Evolutionary conservation across 306 rosid species (phyloP).

Genomic region (Fragaria ananassa): DNA sequence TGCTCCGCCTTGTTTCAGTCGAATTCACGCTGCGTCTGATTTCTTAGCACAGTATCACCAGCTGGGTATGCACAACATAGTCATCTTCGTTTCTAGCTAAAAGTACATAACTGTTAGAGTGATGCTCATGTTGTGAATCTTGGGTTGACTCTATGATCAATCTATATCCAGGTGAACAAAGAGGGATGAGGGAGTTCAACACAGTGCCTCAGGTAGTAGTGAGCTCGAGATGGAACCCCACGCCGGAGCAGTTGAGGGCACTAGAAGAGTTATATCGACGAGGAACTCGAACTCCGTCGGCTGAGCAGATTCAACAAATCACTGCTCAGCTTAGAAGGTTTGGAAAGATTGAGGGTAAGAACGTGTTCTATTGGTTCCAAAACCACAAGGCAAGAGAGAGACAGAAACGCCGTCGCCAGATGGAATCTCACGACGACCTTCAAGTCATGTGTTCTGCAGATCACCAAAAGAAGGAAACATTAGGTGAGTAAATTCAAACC

Average conservation of each 20-base stretch:
- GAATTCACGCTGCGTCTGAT: slow-evolving; percentile 36
- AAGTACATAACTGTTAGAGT: background rate
- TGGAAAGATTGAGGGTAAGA: slow-evolving; percentile 94
- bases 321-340: slow-evolving; percentile 76
- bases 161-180: slow-evolving; percentile 37
- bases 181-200: slow-evolving; percentile 49
- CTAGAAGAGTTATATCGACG: slow-evolving; percentile 72
- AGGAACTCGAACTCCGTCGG: slow-evolving; percentile 91
- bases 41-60: slow-evolving; percentile 63
- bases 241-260: slow-evolving; percentile 80
- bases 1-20: slow-evolving; percentile 43
- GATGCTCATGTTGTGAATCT: background rate
- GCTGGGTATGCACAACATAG: slow-evolving; percentile 35
- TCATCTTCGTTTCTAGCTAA: background rate
- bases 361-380: slow-evolving; percentile 96
- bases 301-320: slow-evolving; percentile 89
- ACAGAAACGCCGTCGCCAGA: slow-evolving; percentile 96
- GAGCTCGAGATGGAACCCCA: slow-evolving; percentile 97
- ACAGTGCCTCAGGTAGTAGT: slow-evolving; percentile 51
- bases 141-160: background rate
- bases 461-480: slow-evolving; percentile 45
- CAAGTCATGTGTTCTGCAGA: slow-evolving; percentile 23
- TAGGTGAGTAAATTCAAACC: slow-evolving; percentile 29
- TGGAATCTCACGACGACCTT: slow-evolving; percentile 47
- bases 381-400: slow-evolving; percentile 95